Base-by-base conservation (phyloP, 805 yeast genomes). In the Lipomyces japonicus region DNA sequence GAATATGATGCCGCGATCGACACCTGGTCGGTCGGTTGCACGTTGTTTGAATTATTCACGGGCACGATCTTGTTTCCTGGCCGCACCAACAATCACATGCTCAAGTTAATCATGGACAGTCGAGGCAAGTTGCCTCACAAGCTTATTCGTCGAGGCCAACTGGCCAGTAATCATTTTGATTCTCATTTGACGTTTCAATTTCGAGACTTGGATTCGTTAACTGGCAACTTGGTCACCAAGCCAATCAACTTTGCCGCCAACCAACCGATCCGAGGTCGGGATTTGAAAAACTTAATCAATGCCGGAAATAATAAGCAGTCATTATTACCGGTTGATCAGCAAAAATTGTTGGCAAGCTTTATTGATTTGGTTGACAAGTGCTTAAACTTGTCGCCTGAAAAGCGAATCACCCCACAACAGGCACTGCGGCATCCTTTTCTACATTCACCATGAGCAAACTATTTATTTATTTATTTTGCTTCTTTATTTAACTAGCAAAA, bases 11-110 rank as follows among this genome's bases (percentile, higher is more conserved):
- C 53, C 41, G 61, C 95, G 3, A 87, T 90, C 48, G 97, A 89
- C 66, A 87, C 89, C 74, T 89, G 97, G 97, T 85, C 95, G 9
- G 86, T 91, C 25, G 97, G 96, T 3, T 89, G 96, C 71, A 86
- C 90, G 25, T 76, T 89, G 58, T 95, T 91, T 6, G 97, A 89
- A 64, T 84, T 89, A 86, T 86, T 88, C 65, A 84, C 95, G 6
- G 93, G 96, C 23, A 82, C 85, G 63, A 93, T 95, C 1, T 71
- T 89, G 48, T 89, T 89, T 65, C 90, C 96, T 12, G 97, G 96
- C 38, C 80, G 85, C 14, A 82, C 91, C 37, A 91, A 89, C 68
- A 95, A 89, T 51, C 93, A 89, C 18, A 67, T 67, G 71, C 60
- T 67, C 23, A 55, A 52, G 38, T 51, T 55, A 18, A 65, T 67